Evolutionary conservation across 2,329 filamentous ascomycete genomes (phyloP), one percentile per base, ranked within the genome.

Genomic region (Hypoxylon sp.): DNA sequence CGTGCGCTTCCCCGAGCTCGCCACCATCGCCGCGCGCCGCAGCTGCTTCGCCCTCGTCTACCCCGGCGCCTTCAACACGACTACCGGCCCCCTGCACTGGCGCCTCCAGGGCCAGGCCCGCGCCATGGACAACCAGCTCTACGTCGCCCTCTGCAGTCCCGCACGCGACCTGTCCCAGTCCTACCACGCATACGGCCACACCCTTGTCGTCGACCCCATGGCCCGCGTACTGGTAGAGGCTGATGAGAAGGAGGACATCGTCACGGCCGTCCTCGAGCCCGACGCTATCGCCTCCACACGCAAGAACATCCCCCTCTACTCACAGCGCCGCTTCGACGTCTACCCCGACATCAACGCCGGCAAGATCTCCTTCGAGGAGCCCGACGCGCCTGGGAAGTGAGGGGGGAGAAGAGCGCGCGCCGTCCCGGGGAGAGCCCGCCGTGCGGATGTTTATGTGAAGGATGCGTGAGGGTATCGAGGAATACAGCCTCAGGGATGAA

Each of bases 61-160:
- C 75, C 95, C 95, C 0, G 95, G 92, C n/a, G 95, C 95, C 1
- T 99, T 99, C 82, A 99, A 98, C 76, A 81, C 90, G 58, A 97
- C 92, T 0, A 99, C 95, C 0, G 95, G 95, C 0, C 88, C 90
- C 4, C 76, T 98, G 74, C 95, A 99, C 76, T 99, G 95, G 95
- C 83, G 87, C 55, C 78, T 99, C 65, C 85, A 90, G 69, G 94
- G 88, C 1, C 84, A 91, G 64, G 92, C 90, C 11, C 82, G 95
- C 61, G 95, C 94, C 4, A 83, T 96, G 67, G 94, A 99, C 72
- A 98, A 98, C 73, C 92, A 99, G 80, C 79, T 96, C 8, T 98
- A 96, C 74, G 92, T 98, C 10, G 95, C 88, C 27, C 77, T 99
- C 73, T 99, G 95, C 78, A 95, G 90, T 72, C 95, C 95, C 0